phyloP scores from a whole-genome alignment of 768 basidiomycete species.

The Boletus vermiculosoides region DNA sequence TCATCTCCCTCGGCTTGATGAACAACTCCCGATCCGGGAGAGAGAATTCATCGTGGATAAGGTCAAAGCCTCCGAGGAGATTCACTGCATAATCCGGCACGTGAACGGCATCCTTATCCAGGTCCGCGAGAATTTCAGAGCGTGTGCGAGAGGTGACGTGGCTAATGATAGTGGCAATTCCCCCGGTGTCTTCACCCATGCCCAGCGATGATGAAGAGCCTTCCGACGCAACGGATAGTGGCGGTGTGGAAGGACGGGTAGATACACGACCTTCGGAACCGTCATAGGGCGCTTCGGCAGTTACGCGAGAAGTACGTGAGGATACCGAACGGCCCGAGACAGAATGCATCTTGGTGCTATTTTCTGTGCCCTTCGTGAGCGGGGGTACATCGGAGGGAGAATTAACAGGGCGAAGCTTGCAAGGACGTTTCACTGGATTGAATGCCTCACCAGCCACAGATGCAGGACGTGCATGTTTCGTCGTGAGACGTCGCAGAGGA shows the following conservation, averaged over 20 bases:
- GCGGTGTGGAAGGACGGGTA: constrained; percentile 31
- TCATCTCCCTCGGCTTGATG: constrained; percentile 30
- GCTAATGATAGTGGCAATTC: constrained; percentile 40
- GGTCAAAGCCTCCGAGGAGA: constrained; percentile 44
- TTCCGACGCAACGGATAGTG: constrained; percentile 28
- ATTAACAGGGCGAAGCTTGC: constrained; percentile 24
- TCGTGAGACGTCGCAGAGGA: constrained; percentile 26
- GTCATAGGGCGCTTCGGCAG: constrained; percentile 16
- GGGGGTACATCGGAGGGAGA: constrained; percentile 15
- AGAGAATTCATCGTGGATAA: constrained; percentile 33
- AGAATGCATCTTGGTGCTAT: constrained; percentile 12
- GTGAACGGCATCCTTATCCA: constrained; percentile 34
- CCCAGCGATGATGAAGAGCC: constrained; percentile 26
- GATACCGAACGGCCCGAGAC: constrained; percentile 20
- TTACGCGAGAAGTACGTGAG: constrained; percentile 24
- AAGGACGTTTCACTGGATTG: constrained; percentile 30
- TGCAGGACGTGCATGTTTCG: constrained; percentile 24
- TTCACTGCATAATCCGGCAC: constrained; percentile 47
- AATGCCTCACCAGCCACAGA: constrained; percentile 30
- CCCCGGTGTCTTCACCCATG: constrained; percentile 19
- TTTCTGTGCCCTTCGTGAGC: constrained; percentile 21
- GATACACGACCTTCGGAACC: constrained; percentile 24
- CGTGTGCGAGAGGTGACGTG: constrained; percentile 33
- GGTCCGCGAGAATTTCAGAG: constrained; percentile 37
- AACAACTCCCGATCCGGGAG: constrained; percentile 35